Conservation (phyloP, 2,329 filamentous ascomycete genomes). For the Exophiala phaeomuriformis region DNA sequence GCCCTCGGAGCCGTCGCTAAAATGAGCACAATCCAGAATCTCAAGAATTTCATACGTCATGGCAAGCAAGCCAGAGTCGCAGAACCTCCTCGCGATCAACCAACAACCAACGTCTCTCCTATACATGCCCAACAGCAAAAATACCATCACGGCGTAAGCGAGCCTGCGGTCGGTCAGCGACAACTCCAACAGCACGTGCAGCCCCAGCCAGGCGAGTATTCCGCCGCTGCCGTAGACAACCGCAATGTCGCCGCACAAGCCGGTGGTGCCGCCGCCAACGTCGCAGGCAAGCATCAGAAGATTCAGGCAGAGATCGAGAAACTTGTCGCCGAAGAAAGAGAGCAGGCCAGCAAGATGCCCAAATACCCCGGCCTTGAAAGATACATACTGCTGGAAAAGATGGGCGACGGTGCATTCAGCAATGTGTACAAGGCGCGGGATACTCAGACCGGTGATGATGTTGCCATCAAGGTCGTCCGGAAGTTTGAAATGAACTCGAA, state of each 20-base stretch:
- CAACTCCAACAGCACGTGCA: constrained; percentile 34
- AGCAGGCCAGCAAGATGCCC: constrained; percentile 76
- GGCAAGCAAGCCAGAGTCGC: constrained; percentile 83
- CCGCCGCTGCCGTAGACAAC: constrained; percentile 52
- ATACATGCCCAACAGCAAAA: constrained; percentile 59
- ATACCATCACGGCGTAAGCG: constrained; percentile 47
- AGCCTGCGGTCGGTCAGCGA: constrained; percentile 55
- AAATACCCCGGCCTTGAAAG: constrained; percentile 76
- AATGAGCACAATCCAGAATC: constrained; percentile 75
- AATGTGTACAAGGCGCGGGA: constrained; percentile 93
- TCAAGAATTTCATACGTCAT: constrained; percentile 97
- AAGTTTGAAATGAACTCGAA: constrained; percentile 98
- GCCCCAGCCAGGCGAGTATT: constrained; percentile 53
- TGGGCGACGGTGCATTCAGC: constrained; percentile 98
- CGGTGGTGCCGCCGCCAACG: constrained; percentile 57
- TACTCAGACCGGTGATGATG: constrained; percentile 58
- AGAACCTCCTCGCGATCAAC: constrained; percentile 52
- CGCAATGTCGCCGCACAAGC: constrained; percentile 62
- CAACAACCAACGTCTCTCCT: constrained; percentile 56
- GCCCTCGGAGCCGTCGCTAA: constrained; percentile 9
- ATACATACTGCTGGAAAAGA: constrained; percentile 86
- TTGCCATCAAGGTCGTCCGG: constrained; percentile 96
- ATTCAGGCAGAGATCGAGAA: constrained; percentile 63
- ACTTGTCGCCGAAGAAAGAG: constrained; percentile 86
- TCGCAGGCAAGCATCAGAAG: constrained; percentile 56